Conservation (phyloP, 331 rosid genomes). For the Stylosanthes scabra region DNA sequence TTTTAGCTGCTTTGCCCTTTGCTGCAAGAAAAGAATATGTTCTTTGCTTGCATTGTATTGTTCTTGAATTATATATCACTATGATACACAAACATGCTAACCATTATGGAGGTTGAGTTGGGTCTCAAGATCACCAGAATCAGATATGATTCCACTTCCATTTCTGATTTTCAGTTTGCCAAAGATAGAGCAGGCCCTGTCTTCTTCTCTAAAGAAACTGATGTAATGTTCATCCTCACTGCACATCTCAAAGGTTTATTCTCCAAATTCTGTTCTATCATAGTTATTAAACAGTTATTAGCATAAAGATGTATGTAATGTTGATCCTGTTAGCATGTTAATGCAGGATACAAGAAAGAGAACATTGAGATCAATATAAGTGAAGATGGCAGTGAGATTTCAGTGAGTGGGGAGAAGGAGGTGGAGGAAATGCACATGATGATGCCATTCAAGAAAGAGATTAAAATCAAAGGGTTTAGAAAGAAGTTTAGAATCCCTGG, state of each 20-base stretch:
- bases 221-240: conserved; percentile 60
- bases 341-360: conserved; percentile 67
- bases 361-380: conserved; percentile 58
- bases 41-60: conserved; percentile 51
- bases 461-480: conserved; percentile 55
- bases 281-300: too few species aligned
- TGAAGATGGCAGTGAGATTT: conserved; percentile 59
- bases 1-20: background rate
- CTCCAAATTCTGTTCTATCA: too few species aligned
- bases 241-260: conserved; percentile 68
- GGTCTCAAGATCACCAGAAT: conserved; percentile 70
- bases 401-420: conserved; percentile 58
- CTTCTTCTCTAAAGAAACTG: conserved; percentile 65
- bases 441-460: conserved; percentile 60
- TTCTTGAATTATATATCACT: conserved; percentile 3
- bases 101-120: conserved; percentile 71
- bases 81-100: background rate
- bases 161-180: conserved; percentile 60
- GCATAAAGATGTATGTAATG: background rate
- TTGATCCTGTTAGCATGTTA: background rate
- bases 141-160: conserved; percentile 49
- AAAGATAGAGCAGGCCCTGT: conserved; percentile 59
- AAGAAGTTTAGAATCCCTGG: conserved; percentile 68
- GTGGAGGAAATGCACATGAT: conserved; percentile 71
- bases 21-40: conserved; percentile 71